Evolutionary conservation across 1,139 yeast genomes (phyloP), one percentile per base, ranked within the genome.

Genomic region (Candida smagusa): DNA sequence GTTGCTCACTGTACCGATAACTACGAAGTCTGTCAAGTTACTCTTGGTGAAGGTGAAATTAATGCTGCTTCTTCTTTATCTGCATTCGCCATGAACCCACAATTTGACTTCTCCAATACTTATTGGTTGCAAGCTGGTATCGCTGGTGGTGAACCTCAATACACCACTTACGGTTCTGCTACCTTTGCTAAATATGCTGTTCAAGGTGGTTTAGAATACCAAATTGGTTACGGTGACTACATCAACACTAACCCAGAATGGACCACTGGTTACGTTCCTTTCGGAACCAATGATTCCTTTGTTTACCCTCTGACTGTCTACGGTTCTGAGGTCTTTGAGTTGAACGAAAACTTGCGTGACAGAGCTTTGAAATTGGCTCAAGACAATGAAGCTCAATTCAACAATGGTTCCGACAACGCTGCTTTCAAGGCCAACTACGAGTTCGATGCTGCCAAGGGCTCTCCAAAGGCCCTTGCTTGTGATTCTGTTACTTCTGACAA

Each of bases 11-110:
- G 86, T 59, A 70, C 72, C 35, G 52, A 64, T 30, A 66, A 77
- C 58, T 76, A 70, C 57, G 61, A 76, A 24, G 58, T 81, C 30
- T 80, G 85, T 63, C 81, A 79, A 52, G 56, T 79, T 41, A 78
- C 84, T 34, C 77, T 83, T 11, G 87, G 86, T 40, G 86, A 81
- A 60, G 83, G 81, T 45, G 85, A 80, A 54, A 74, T 79, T 50
- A 81, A 81, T 50, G 86, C 87, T 31, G 86, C 86, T 21, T 49
- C 80, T 28, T 68, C 84, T 28, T 57, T 80, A 43, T 67, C 77
- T 37, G 80, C 86, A 3, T 59, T 81, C 45, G 55, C 75, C 9
- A 63, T 77, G 55, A 67, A 69, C 39, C 80, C 84, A 29, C 52
- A 67, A 43, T 79, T 81, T 47, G 83, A 81, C 52, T 68, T 80